These are phyloP conservation scores for Brachypodium distachyon DNA, from an alignment of 202 grass and related monocot species.

Conservation along the genomic window DNA sequence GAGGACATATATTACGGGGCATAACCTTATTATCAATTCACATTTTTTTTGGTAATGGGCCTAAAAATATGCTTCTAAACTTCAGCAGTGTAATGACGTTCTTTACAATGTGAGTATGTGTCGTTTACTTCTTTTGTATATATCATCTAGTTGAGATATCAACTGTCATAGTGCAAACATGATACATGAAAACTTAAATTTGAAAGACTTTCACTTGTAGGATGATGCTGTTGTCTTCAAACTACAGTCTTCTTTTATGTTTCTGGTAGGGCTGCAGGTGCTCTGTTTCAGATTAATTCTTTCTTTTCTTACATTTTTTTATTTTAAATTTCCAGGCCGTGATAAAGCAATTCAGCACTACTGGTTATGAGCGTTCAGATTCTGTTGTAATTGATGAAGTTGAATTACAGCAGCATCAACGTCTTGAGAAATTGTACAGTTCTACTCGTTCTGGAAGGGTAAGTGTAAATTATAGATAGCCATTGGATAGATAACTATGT, in stretches of 20 bases:
- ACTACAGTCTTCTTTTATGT: neutral
- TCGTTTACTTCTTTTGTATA: neutral
- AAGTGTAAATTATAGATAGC: constrained; percentile 8
- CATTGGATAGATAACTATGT: neutral
- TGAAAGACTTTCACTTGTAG: neutral
- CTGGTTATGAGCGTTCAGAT: constrained; percentile 83
- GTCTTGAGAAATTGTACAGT: constrained; percentile 85
- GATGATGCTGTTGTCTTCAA: neutral
- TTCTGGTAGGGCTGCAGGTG: neutral
- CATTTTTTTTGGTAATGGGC: neutral
- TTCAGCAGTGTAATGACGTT: neutral
- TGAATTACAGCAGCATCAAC: constrained; percentile 90
- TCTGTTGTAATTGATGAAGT: constrained; percentile 83
- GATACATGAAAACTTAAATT: neutral
- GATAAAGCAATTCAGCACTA: constrained; percentile 91
- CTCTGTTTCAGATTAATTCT: constrained; percentile 7
- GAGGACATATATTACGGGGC: neutral
- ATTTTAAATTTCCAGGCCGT: constrained; percentile 68
- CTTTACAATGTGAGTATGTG: neutral
- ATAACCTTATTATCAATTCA: neutral
- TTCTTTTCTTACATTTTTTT: constrained; percentile 15
- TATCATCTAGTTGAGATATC: neutral
- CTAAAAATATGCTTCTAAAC: neutral
- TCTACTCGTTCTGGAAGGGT: constrained; percentile 97
- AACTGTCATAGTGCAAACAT: constrained; percentile 5